A percentile compares a stretch with the other conserved stretches of the same genome.
phyloP scores from a whole-genome alignment of 208 protist species.

The Herpetomonas tarakana region DNA sequence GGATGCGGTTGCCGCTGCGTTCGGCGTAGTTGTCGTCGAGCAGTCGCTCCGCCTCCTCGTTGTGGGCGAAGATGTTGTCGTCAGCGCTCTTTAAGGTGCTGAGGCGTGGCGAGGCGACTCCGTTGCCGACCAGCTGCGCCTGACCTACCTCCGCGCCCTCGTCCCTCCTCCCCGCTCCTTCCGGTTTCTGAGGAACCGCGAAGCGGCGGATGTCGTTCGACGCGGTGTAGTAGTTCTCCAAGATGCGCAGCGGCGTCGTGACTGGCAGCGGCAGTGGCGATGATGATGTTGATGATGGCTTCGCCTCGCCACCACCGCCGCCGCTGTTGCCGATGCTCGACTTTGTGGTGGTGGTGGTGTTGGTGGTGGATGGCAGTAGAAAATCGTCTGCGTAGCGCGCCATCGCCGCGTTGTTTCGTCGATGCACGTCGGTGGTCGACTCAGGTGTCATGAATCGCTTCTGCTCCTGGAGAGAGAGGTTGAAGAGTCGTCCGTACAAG shows the following conservation, averaged over 20 bases:
- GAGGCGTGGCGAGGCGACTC: too few relatives aligned
- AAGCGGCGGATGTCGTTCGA: neutral
- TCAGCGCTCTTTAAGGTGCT: too few relatives aligned
- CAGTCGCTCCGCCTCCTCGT: neutral
- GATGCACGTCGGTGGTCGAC: too few relatives aligned
- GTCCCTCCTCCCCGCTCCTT: too few relatives aligned
- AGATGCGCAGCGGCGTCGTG: neutral
- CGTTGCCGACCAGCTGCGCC: too few relatives aligned
- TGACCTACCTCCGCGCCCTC: too few relatives aligned
- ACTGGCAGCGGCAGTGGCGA: too few relatives aligned
- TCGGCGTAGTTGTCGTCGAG: neutral
- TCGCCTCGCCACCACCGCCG: too few relatives aligned
- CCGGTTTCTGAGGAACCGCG: neutral
- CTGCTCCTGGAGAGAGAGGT: neutral
- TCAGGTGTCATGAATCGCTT: neutral
- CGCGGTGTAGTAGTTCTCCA: neutral
- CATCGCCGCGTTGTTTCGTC: neutral
- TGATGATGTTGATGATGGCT: too few relatives aligned
- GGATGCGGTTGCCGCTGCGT: neutral
- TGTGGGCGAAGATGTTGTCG: neutral
- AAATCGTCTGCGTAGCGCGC: neutral
- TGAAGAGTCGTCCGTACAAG: neutral
- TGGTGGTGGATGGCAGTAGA: too few relatives aligned
- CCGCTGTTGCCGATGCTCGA: neutral
- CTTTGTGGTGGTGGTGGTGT: too few relatives aligned